Base-by-base conservation (phyloP, 2,329 filamentous ascomycete genomes). In the Fusarium sp. region DNA sequence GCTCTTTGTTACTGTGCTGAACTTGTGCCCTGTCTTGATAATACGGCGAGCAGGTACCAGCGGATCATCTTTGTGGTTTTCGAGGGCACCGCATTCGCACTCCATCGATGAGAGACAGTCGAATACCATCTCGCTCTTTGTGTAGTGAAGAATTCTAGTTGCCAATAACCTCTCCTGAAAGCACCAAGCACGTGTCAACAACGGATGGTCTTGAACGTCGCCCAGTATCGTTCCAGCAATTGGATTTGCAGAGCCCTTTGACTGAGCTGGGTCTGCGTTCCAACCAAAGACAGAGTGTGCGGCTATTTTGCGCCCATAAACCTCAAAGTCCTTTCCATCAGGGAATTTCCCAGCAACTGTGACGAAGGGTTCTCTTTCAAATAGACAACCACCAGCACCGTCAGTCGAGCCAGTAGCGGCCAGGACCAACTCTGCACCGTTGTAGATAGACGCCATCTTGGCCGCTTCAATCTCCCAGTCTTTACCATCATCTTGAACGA, bases 131-230 rank as follows among this genome's bases (percentile, higher is more conserved):
- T 73, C 71, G 7, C 55, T 40, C 8, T 64, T 63, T 5, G 65
- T 71, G n/a, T 72, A 75, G 32, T 75, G 72, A 1, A 75, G 56
- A 1, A 73, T 60, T 0, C 71, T 41, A 1, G 70, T 67, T 0
- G 72, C 69, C 5, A 75, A 29, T 0, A 72, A 35, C 3, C 73
- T 68, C 12, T 75, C 73, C 2, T 75, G 73, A 4, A 73, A 69
- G 3, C 68, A 68, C 73, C 73, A 75, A 0, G 68, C 73, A 2
- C 73, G 60, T 3, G 55, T 60, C 56, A 68, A 53, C 2, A 73
- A 11, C 1, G 67, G 68, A 11, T 66, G 54, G 9, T 61, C 52
- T 5, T 55, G 34, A 3, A 64, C 40, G 10, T 61, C 55, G 3
- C 39, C 22, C 5, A 52, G 6, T 0, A 3, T 36, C 0, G 53